phyloP scores from a whole-genome alignment of 202 grass and related monocot species.

The Setaria italica region DNA sequence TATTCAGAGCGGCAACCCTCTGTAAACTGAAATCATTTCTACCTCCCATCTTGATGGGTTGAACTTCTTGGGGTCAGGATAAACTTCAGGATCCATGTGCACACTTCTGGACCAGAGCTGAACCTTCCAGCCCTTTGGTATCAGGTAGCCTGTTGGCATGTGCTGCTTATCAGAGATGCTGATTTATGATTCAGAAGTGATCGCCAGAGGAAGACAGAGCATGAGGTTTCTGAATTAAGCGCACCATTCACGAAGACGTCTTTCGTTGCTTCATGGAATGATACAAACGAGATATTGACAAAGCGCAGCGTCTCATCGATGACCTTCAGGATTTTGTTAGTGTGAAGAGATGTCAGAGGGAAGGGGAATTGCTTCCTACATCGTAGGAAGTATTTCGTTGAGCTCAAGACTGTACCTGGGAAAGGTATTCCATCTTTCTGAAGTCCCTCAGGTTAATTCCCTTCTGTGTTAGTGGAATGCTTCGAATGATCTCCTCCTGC shows the following conservation, averaged over 20 bases:
- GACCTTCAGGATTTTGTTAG: conserved; percentile 49
- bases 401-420: conserved; percentile 51
- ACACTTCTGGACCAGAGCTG: conserved; percentile 84
- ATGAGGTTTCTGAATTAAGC: not conserved
- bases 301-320: conserved; percentile 45
- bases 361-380: not conserved
- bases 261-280: conserved; percentile 67
- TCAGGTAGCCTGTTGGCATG: conserved; percentile 59
- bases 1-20: not conserved
- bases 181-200: not conserved
- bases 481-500: conserved; percentile 84
- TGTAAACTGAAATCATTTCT: not conserved
- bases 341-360: not conserved
- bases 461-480: conserved; percentile 61
- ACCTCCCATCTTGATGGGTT: conserved; percentile 91
- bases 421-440: conserved; percentile 95
- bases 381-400: not conserved
- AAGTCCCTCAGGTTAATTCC: conserved; percentile 74
- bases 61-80: conserved; percentile 67
- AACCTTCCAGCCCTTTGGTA: conserved; percentile 90
- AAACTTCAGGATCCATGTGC: conserved; percentile 79
- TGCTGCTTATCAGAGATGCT: not conserved
- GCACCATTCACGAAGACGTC: conserved; percentile 72
- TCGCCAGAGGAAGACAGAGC: not conserved
- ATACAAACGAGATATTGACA: conserved; percentile 77